These are phyloP conservation scores for Vanderwaltozyma yarrowii DNA, from an alignment of 805 yeast species.

Conservation along the genomic window DNA sequence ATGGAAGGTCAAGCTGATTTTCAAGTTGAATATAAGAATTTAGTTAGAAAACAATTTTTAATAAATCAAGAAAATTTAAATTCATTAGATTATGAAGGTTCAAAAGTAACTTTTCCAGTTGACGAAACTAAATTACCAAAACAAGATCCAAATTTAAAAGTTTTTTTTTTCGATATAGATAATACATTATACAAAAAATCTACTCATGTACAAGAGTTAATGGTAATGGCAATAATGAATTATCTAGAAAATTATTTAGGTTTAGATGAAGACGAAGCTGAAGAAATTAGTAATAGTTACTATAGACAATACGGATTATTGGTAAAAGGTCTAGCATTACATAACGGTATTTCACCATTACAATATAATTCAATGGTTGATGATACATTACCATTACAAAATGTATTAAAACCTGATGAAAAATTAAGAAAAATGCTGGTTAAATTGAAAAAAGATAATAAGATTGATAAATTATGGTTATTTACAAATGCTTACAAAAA, in stretches of 20 bases:
- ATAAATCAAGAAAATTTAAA: conserved; percentile 22
- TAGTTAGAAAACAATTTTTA: conserved; percentile 11
- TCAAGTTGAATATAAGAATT: conserved; percentile 3
- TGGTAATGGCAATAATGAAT: conserved; percentile 73
- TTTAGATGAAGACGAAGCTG: conserved; percentile 61
- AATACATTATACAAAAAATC: conserved; percentile 75
- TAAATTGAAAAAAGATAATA: conserved; percentile 31
- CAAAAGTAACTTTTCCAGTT: conserved; percentile 18
- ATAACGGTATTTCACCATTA: conserved; percentile 65
- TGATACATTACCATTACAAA: conserved; percentile 76
- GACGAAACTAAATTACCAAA: conserved; percentile 12
- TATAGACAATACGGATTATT: conserved; percentile 83
- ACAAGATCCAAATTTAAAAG: conserved; percentile 18
- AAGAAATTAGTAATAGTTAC: conserved; percentile 53
- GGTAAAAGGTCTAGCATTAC: conserved; percentile 64
- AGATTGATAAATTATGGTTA: conserved; percentile 71
- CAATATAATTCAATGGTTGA: conserved; percentile 81
- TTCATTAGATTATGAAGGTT: conserved; percentile 24
- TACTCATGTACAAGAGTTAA: conserved; percentile 63
- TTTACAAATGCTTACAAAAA: conserved; percentile 87
- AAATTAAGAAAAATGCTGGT: conserved; percentile 41
- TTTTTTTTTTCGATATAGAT: conserved; percentile 83
- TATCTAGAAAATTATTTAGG: conserved; percentile 57
- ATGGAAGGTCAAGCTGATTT: conserved; percentile 3
- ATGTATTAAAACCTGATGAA: conserved; percentile 51